Base-by-base conservation (phyloP, 345 rosid genomes). In the Hypericum androsaemum region DNA sequence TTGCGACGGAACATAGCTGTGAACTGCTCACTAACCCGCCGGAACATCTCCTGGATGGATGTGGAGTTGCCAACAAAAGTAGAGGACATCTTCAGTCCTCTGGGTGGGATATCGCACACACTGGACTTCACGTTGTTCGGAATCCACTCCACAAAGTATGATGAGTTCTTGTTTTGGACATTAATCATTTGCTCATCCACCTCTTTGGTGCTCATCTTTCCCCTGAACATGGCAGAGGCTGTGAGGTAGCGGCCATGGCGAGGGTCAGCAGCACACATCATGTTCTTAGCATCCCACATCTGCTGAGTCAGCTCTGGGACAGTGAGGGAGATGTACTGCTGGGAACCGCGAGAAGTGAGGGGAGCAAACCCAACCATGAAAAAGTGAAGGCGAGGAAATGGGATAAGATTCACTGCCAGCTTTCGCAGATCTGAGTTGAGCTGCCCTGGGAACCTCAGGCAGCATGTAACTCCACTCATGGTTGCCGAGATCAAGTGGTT, bases 191-290 rank as follows among this genome's bases (percentile, higher is more conserved):
- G 97, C 47, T 89, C 97, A 60, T 89, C 95, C 35, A 89, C 97
- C 74, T 89, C 97, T 52, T 89, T 89, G 43, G 97, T 89, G 81
- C 97, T 89, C 97, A 89, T 89, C 67, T 86, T 89, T 56, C 97
- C 97, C 48, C 97, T 71, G 71, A 89, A 89, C 94, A 89, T 89
- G 39, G 97, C 97, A 8, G 97, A 85, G 44, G 94, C 97, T 13
- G 97, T 89, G 47, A 89, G 75, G 88, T 89, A 89, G 54, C 97
- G 95, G 39, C 97, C 97, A 8, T 89, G 97, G 42, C 97, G 89
- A 0, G 97, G 97, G 56, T 89, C 97, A 37, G 97, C 97, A 10
- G 97, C 97, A 28, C 97, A 89, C 97, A 89, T 89, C 97, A 89
- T 89, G 79, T 83, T 89, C 82, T 89, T 89, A 37, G 97, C 64